A percentile compares a stretch with the other conserved stretches of the same genome.
phyloP scores from a whole-genome alignment of 176 grass and related monocot genomes.

The Chrysopogon serrulatus region DNA sequence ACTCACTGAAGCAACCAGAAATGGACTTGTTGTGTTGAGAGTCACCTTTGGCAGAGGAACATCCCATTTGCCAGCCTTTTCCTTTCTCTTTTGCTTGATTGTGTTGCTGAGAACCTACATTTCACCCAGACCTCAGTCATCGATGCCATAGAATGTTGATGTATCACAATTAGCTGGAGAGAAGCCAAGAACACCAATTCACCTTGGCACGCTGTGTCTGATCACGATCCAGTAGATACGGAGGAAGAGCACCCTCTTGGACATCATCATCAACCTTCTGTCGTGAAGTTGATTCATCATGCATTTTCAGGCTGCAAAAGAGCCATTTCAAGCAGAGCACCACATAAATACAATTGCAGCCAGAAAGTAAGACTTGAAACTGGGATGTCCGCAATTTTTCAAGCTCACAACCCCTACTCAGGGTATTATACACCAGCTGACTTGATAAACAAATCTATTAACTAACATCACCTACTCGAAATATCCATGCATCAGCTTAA shows the following conservation, averaged over 20 bases:
- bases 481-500: not conserved
- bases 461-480: not conserved
- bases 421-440: not conserved
- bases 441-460: not conserved
- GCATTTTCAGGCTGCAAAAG: conserved; percentile 71
- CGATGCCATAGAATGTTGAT: not conserved
- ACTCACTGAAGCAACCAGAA: not conserved
- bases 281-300: conserved; percentile 83
- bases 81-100: conserved; percentile 87
- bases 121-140: not conserved
- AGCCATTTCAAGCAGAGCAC: not conserved
- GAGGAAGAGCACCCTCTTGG: too few species aligned
- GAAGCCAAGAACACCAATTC: not conserved
- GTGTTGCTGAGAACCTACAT: conserved; percentile 72
- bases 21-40: not conserved
- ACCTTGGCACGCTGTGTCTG: too few species aligned
- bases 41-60: conserved; percentile 79
- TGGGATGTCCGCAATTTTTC: not conserved
- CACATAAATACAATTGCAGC: not conserved
- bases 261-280: too few species aligned
- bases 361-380: not conserved
- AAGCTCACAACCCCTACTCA: not conserved
- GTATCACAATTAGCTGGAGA: not conserved
- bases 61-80: conserved; percentile 89
- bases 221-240: too few species aligned